A percentile compares a stretch with the other conserved stretches of the same genome.
Conservation (phyloP, 2,329 filamentous ascomycete species). For the Karstenula rhodostoma region DNA sequence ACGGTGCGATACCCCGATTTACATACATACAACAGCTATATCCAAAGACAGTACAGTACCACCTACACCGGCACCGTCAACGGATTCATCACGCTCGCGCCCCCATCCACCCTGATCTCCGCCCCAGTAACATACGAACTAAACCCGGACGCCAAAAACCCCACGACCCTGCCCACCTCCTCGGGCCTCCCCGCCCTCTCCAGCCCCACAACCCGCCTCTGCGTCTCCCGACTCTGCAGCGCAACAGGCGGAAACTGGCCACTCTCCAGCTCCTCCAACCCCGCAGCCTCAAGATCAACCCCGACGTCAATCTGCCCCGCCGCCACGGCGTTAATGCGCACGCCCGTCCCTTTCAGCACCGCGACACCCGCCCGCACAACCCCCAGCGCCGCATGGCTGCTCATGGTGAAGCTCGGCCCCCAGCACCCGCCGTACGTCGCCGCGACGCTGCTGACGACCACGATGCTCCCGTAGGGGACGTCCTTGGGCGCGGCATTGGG, state of each 20-base stretch:
- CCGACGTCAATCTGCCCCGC: conserved; percentile 59
- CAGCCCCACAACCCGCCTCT: conserved; percentile 63
- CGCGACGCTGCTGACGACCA: conserved; percentile 68
- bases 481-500: conserved; percentile 69
- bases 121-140: conserved; percentile 69
- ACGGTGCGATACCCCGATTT: background rate
- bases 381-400: conserved; percentile 66
- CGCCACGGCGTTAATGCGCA: conserved; percentile 65
- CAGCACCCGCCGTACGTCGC: conserved; percentile 66
- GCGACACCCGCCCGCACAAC: conserved; percentile 67
- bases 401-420: conserved; percentile 69
- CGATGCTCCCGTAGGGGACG: conserved; percentile 67
- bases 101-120: conserved; percentile 70
- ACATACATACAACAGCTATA: too few relatives aligned
- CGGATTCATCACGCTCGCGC: conserved; percentile 56
- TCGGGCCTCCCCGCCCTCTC: conserved; percentile 65
- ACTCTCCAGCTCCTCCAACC: conserved; percentile 54
- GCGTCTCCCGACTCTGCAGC: conserved; percentile 59
- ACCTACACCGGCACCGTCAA: conserved; percentile 47
- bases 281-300: conserved; percentile 53
- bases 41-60: too few relatives aligned
- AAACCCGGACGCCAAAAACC: conserved; percentile 70
- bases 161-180: conserved; percentile 67
- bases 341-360: conserved; percentile 64
- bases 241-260: conserved; percentile 64